phyloP scores from a whole-genome alignment of 2,329 filamentous ascomycete genomes.

The Blastomyces emzantsi region DNA sequence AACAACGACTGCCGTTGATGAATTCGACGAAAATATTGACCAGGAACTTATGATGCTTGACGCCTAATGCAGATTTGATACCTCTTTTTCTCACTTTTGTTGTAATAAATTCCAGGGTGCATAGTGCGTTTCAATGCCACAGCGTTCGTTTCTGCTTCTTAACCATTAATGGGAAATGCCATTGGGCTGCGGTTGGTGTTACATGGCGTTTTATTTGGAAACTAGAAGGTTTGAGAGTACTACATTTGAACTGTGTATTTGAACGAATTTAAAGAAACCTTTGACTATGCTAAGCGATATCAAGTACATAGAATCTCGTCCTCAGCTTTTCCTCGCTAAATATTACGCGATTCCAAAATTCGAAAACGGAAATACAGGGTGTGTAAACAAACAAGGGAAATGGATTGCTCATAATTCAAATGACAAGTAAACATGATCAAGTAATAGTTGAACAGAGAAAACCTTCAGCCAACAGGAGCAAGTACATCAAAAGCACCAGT shows the following conservation, averaged over 20 bases:
- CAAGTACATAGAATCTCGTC: neutral
- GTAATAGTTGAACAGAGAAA: neutral
- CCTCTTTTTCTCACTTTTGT: neutral
- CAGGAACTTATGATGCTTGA: slow-evolving; percentile 11
- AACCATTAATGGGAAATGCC: neutral
- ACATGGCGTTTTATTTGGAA: neutral
- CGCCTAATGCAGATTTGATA: slow-evolving; percentile 1
- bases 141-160: neutral
- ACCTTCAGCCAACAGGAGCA: slow-evolving; percentile 38
- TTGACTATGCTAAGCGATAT: slow-evolving; percentile 8
- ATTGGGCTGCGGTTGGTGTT: neutral
- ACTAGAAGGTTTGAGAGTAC: neutral
- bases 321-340: slow-evolving; percentile 7
- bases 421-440: slow-evolving; percentile 10
- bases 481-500: slow-evolving; percentile 91
- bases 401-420: slow-evolving; percentile 10
- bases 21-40: slow-evolving; percentile 30
- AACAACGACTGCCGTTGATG: slow-evolving; percentile 23
- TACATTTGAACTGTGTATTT: neutral
- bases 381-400: neutral
- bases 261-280: slow-evolving; percentile 1
- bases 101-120: neutral
- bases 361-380: slow-evolving; percentile 1
- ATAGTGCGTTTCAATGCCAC: neutral
- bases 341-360: neutral